These are phyloP conservation scores for Chaetoceros tenuissimus DNA, from an alignment of 108 stramenopile species.

Conservation along the genomic window DNA sequence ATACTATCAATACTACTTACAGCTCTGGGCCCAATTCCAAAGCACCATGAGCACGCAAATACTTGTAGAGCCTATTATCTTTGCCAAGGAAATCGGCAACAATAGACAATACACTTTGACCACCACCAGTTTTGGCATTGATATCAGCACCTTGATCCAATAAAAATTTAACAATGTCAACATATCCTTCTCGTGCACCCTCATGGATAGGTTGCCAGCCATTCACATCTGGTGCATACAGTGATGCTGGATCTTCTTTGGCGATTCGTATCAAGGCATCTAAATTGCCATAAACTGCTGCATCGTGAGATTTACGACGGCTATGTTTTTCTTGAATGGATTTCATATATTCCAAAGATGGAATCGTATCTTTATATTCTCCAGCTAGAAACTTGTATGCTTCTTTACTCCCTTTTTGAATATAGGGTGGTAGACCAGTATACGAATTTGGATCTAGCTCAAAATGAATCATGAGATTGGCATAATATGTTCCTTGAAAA, in stretches of 20 bases:
- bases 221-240: conserved; percentile 30
- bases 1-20: too few species aligned
- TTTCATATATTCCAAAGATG: conserved; percentile 6
- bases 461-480: conserved; percentile 15
- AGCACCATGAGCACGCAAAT: conserved; percentile 33
- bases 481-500: conserved; percentile 69
- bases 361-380: conserved; percentile 11
- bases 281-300: conserved; percentile 12
- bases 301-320: too few species aligned
- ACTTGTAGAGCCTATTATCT: conserved; percentile 29
- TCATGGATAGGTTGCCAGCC: conserved; percentile 54
- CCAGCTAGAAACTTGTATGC: neutral
- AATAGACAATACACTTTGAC: conserved; percentile 28
- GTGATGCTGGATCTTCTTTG: neutral
- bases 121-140: conserved; percentile 41
- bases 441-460: neutral
- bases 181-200: conserved; percentile 44
- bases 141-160: conserved; percentile 48
- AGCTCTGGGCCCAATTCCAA: conserved; percentile 34
- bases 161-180: conserved; percentile 34
- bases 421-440: conserved; percentile 33
- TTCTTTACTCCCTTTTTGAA: conserved; percentile 21
- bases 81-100: conserved; percentile 27
- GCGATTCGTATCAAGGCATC: conserved; percentile 5
- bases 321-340: too few species aligned